Conservation (phyloP, 2,329 filamentous ascomycete genomes). For the Chrysosphaeria jannelii region DNA sequence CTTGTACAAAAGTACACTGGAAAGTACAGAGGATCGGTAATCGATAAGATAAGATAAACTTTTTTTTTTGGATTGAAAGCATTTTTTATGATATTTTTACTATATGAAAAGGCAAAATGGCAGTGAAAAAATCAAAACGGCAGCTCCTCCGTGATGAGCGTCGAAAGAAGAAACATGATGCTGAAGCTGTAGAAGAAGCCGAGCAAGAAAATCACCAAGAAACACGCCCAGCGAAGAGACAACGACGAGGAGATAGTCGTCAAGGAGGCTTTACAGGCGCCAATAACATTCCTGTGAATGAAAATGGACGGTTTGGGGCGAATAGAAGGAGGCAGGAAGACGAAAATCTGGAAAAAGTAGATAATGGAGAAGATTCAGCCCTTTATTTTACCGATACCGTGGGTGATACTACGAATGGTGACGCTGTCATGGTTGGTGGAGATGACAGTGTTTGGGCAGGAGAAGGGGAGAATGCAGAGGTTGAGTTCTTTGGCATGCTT, state of each 20-base stretch:
- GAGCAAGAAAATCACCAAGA: conserved; percentile 1
- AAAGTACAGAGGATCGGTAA: no score
- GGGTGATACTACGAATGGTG: not conserved
- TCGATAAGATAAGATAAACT: no score
- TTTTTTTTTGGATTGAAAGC: no score
- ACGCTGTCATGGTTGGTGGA: not conserved
- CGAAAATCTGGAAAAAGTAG: conserved; percentile 1
- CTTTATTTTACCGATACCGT: conserved; percentile 1
- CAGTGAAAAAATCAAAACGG: conserved; percentile 10
- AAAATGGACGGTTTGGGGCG: no score
- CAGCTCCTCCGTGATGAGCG: conserved; percentile 11
- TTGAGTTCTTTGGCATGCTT: conserved; percentile 75
- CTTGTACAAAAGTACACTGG: no score
- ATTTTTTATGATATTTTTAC: no score
- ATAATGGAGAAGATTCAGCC: not conserved
- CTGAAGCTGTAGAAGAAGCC: conserved; percentile 6
- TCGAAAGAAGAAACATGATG: conserved; percentile 9
- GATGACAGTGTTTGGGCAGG: conserved; percentile 2
- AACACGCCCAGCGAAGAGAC: not conserved
- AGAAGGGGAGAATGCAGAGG: conserved; percentile 6
- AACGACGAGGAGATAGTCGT: not conserved
- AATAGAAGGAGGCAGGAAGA: not conserved
- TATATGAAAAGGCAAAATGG: no score
- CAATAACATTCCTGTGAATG: not conserved
- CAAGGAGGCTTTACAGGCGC: not conserved